A percentile compares a stretch with the other conserved stretches of the same genome.
These are phyloP conservation scores for Tetracladium marchalianum DNA, from an alignment of 495 filamentous ascomycete genomes.

Conservation along the genomic window DNA sequence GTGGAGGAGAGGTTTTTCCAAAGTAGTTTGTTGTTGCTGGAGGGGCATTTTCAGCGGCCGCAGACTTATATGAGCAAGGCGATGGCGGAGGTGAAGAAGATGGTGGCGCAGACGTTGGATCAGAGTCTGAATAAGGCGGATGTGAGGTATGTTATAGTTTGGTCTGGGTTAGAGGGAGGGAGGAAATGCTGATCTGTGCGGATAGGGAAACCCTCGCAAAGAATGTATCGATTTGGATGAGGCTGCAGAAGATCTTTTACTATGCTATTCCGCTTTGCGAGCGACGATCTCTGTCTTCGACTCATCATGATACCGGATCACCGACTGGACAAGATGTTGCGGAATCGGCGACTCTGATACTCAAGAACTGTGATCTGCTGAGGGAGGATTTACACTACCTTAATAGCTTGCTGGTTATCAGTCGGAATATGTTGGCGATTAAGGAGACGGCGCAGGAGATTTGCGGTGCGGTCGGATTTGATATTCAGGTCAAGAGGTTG, in stretches of 20 bases:
- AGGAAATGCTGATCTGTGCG: conserved; percentile 17
- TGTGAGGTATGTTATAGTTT: conserved; percentile 31
- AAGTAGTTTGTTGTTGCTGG: conserved; percentile 39
- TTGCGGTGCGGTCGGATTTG: conserved; percentile 67
- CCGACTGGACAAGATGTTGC: conserved; percentile 32
- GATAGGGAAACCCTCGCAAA: conserved; percentile 43
- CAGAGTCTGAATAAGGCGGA: conserved; percentile 45
- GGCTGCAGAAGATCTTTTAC: conserved; percentile 48
- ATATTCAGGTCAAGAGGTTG: conserved; percentile 72
- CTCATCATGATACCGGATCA: conserved; percentile 12
- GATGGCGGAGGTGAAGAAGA: conserved; percentile 36
- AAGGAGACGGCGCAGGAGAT: conserved; percentile 78
- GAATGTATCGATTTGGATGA: conserved; percentile 61
- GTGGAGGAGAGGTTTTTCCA: conserved; percentile 48
- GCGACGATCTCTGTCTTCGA: conserved; percentile 46
- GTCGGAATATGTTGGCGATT: conserved; percentile 72
- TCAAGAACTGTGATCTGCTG: conserved; percentile 61
- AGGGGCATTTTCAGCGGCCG: conserved; percentile 36
- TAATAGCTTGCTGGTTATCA: conserved; percentile 77
- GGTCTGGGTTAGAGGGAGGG: not conserved
- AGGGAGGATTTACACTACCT: conserved; percentile 75
- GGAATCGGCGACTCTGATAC: conserved; percentile 63
- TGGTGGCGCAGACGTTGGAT: conserved; percentile 38
- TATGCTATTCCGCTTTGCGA: conserved; percentile 52
- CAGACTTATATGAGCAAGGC: conserved; percentile 27